Evolutionary conservation across 768 basidiomycete species (phyloP), one percentile per base, ranked within the genome.

Genomic region (Psilocybe cubensis): DNA sequence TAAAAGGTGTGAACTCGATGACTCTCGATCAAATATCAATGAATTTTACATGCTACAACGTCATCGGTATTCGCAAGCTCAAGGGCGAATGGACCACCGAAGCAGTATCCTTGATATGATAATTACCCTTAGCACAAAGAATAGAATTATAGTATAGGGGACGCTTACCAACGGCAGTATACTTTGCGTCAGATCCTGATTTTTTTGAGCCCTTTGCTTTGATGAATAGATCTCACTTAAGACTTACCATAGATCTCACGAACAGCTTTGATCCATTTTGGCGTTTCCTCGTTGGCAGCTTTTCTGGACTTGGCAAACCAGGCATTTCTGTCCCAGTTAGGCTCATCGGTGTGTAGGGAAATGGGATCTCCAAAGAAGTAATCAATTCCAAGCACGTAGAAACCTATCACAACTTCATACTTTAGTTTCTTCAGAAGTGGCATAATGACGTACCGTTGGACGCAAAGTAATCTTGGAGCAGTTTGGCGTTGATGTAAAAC

Each of bases 391-490:
- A 87, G 67, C 3, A 88, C 85, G 43, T 75, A 69, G 64, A 80
- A 88, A 1, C 86, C 86, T 87, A n/a, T 78, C 63, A 1, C 2
- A 7, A 14, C 12, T 31, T 14, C 24, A 24, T 2, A 14, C 12
- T n/a, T 20, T 20, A 18, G 11, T 12, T 31, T 43, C 23, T 10
- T 12, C 35, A 25, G 9, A n/a, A 23, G 3, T 10, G 33, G 1
- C 21, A 28, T 17, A 18, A 49, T 24, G 20, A 17, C 31, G n/a
- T 38, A 88, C 87, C 87, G 18, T 82, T 74, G 6, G 80, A 72
- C 1, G 88, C 86, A 58, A 82, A 86, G 62, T 81, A 88, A 65
- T 89, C 86, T 64, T 87, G 84, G 4, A 89, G 54, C 20, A 87
- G 72, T 67, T 85, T 74, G 46, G 78, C 80, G 66, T 88, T 88